These are phyloP conservation scores for Cytospora paraplurivora DNA, from an alignment of 2,329 filamentous ascomycete genomes.

Conservation along the genomic window DNA sequence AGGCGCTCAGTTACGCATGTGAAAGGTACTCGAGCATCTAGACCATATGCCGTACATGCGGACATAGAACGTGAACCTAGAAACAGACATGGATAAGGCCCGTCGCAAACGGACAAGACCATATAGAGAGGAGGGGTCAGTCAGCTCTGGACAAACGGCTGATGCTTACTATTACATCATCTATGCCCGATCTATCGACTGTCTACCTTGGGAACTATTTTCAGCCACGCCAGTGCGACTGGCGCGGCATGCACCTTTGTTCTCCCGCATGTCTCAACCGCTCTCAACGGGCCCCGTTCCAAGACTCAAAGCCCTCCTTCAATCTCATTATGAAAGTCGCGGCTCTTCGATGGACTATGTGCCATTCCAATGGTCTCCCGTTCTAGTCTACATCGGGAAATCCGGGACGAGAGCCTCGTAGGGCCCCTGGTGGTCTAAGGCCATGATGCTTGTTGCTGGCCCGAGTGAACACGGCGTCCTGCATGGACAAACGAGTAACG, in stretches of 20 bases:
- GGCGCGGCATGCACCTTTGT: neutral
- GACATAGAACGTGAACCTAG: neutral
- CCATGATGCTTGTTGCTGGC: too few species aligned
- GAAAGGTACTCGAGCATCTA: too few species aligned
- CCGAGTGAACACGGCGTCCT: too few species aligned
- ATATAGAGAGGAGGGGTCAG: neutral
- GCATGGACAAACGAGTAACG: too few species aligned
- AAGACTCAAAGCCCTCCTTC: neutral
- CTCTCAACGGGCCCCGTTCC: slow-evolving; percentile 2
- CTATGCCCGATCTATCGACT: neutral
- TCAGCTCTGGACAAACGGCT: neutral
- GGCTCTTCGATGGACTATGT: too few species aligned
- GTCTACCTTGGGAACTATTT: neutral
- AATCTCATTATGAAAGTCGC: too few species aligned
- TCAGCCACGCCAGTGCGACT: neutral
- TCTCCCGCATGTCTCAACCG: neutral
- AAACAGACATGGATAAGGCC: neutral
- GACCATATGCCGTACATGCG: too few species aligned
- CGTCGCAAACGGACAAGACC: neutral
- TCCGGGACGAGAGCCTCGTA: too few species aligned
- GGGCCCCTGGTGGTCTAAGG: too few species aligned
- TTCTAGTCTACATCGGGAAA: too few species aligned
- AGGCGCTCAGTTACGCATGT: too few species aligned
- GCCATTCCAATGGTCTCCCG: too few species aligned
- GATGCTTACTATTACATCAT: neutral